Percentiles rank a stretch among this genome's conserved stretches.
Evolutionary conservation across 306 rosid genomes (phyloP).

Genomic region (Vigna hirtella): DNA sequence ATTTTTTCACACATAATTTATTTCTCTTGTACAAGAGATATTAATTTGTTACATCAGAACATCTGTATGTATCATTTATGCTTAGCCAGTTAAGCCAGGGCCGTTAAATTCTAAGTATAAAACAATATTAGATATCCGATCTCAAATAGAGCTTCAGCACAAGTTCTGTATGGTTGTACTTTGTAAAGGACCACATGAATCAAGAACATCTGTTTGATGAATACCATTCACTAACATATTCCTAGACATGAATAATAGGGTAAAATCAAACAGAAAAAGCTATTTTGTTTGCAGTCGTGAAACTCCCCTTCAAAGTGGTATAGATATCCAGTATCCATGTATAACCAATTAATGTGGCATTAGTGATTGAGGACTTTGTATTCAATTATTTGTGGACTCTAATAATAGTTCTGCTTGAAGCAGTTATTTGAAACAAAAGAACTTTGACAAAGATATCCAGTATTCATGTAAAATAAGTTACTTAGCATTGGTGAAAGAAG

Average conservation of each 20-base stretch:
- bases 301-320: conserved; percentile 20
- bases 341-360: not conserved
- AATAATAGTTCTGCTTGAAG: conserved; percentile 31
- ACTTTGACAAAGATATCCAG: not conserved
- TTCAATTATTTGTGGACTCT: not conserved
- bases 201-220: no score
- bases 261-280: no score
- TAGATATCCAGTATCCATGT: not conserved
- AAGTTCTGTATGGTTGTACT: not conserved
- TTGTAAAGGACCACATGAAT: not conserved
- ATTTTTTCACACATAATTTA: not conserved
- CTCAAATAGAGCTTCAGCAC: conserved; percentile 2
- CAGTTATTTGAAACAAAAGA: conserved; percentile 2
- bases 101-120: not conserved
- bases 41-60: not conserved
- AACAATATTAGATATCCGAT: not conserved
- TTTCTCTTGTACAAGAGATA: not conserved
- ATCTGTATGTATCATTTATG: not conserved
- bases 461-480: not conserved
- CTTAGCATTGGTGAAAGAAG: conserved; percentile 5
- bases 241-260: no score
- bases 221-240: no score
- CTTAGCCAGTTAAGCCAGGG: not conserved
- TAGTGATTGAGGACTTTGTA: conserved; percentile 21
- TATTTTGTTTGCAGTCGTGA: not conserved